Conservation (phyloP, 768 basidiomycete species). For the Cystobasidium onofrii region DNA sequence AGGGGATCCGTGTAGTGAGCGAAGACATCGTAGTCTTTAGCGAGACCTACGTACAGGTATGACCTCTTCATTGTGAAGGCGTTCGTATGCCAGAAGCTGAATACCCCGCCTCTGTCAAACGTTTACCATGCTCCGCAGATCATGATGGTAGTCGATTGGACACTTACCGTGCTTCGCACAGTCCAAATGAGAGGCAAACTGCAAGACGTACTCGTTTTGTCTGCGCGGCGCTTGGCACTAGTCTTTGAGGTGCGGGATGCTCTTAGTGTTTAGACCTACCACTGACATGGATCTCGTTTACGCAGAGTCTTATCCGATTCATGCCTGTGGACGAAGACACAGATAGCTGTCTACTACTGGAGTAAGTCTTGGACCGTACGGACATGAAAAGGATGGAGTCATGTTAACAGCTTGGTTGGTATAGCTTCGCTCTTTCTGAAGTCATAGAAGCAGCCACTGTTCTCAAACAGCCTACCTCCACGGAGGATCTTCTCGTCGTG, state of each 20-base stretch:
- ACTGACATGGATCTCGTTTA: neutral
- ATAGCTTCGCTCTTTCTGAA: slow-evolving; percentile 17
- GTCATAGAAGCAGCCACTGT: neutral
- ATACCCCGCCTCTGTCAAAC: too few species aligned
- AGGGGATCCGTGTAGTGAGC: neutral
- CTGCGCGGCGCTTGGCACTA: neutral
- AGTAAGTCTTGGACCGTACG: neutral
- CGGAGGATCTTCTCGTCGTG: slow-evolving; percentile 3
- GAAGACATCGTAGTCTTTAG: slow-evolving; percentile 20
- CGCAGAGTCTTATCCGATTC: slow-evolving; percentile 16
- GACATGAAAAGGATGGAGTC: too few species aligned
- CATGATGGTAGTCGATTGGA: neutral
- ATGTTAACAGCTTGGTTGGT: too few species aligned
- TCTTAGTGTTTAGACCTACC: neutral
- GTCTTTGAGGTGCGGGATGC: neutral
- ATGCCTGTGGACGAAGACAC: slow-evolving; percentile 1
- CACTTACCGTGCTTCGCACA: neutral
- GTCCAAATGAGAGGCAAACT: neutral
- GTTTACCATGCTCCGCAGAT: neutral
- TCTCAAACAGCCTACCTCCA: slow-evolving; percentile 11
- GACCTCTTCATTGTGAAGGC: too few species aligned
- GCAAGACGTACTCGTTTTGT: neutral
- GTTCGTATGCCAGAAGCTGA: too few species aligned
- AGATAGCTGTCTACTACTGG: neutral
- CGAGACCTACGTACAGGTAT: neutral